Conservation (phyloP, 768 basidiomycete species). For the Arthromyces matolae region DNA sequence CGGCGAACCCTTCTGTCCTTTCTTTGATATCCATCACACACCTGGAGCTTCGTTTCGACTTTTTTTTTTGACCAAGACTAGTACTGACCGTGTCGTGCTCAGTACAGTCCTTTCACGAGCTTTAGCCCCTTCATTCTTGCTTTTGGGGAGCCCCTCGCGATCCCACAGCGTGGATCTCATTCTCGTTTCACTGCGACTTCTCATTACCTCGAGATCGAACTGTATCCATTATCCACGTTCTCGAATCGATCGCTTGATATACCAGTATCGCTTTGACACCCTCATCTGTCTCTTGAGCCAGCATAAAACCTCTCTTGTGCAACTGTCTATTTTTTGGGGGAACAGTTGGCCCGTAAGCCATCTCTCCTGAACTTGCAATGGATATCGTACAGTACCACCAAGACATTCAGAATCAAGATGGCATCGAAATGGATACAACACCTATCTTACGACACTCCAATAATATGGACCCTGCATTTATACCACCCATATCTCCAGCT, state of each 20-base stretch:
- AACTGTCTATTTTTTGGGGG: conserved; percentile 3
- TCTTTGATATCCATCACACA: not conserved
- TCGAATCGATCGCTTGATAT: conserved; percentile 23
- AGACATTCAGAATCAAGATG: conserved; percentile 25
- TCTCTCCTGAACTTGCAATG: conserved; percentile 18
- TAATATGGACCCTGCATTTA: conserved; percentile 23
- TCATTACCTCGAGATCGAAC: conserved; percentile 15
- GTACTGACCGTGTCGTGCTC: conserved; percentile 4
- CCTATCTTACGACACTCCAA: conserved; percentile 26
- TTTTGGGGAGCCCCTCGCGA: conserved; percentile 8
- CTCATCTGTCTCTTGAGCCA: conserved; percentile 10
- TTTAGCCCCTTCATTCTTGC: conserved; percentile 10
- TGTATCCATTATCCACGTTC: conserved; percentile 17
- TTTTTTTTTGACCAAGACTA: not conserved
- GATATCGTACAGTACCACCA: conserved; percentile 29
- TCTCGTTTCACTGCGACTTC: conserved; percentile 11
- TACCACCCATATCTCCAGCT: conserved; percentile 16
- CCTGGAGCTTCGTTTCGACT: conserved; percentile 1
- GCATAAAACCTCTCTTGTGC: conserved; percentile 7
- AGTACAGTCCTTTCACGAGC: conserved; percentile 3
- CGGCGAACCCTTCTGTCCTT: conserved; percentile 5
- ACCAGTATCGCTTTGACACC: conserved; percentile 15
- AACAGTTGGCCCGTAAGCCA: conserved; percentile 5
- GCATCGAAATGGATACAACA: conserved; percentile 34
- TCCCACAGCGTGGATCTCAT: conserved; percentile 14